phyloP scores from a whole-genome alignment of 2,329 filamentous ascomycete species.

The Fusarium sublunatum region DNA sequence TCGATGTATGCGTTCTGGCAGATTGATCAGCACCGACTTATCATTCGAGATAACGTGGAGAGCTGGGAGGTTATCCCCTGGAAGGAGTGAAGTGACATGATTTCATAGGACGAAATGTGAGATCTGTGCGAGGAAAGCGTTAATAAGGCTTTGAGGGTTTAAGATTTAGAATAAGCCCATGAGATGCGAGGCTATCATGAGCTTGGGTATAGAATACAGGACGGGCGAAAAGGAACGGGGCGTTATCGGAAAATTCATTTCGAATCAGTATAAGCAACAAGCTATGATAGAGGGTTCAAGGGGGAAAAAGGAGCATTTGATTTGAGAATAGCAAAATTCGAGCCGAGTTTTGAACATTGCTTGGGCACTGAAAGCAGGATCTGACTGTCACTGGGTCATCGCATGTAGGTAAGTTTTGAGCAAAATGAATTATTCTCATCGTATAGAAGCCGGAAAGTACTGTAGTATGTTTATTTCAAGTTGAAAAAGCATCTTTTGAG shows the following conservation, averaged over 20 bases:
- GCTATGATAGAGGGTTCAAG: constrained; percentile 20
- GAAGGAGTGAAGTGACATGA: constrained; percentile 48
- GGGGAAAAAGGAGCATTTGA: constrained; percentile 23
- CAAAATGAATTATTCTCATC: neutral
- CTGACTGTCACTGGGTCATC: neutral
- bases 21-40: constrained; percentile 77
- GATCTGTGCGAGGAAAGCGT: neutral
- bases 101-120: neutral
- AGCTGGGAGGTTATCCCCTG: constrained; percentile 73
- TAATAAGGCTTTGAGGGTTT: constrained; percentile 11
- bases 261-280: constrained; percentile 2
- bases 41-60: constrained; percentile 72
- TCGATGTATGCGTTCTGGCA: constrained; percentile 74
- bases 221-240: constrained; percentile 12
- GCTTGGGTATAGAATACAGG: neutral
- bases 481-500: neutral
- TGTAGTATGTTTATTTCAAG: neutral
- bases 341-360: neutral
- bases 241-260: constrained; percentile 15
- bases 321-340: neutral
- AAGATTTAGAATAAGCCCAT: neutral
- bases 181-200: neutral
- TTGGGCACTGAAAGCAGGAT: constrained; percentile 7
- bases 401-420: neutral
- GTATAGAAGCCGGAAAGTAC: neutral